A percentile compares a stretch with the other conserved stretches of the same genome.
These are phyloP conservation scores for Nosema granulosis DNA, from an alignment of 371 early-diverging fungal genomes.

Conservation along the genomic window DNA sequence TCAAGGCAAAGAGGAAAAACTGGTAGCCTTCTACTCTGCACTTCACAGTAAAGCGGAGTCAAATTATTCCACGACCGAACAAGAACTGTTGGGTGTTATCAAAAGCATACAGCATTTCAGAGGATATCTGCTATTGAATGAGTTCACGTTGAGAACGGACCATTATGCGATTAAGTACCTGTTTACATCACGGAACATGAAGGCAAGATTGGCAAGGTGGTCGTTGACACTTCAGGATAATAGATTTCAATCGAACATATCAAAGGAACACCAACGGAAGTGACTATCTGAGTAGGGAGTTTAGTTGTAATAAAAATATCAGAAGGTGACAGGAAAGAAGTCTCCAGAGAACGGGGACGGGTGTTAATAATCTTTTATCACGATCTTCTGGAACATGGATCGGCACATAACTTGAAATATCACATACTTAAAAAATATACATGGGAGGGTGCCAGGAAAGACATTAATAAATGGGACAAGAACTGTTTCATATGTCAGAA, in stretches of 20 bases:
- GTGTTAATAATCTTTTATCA: conserved; percentile 19
- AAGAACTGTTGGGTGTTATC: conserved; percentile 29
- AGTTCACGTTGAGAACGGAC: conserved; percentile 33
- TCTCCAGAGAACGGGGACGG: neutral
- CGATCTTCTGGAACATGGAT: conserved; percentile 22
- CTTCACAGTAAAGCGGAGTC: neutral
- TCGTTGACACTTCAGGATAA: conserved; percentile 18
- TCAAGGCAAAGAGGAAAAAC: conserved; percentile 2
- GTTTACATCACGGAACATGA: conserved; percentile 2
- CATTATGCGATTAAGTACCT: conserved; percentile 30
- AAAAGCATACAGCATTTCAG: conserved; percentile 22
- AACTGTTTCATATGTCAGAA: conserved; percentile 20
- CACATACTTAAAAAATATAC: conserved; percentile 1
- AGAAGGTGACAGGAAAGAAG: neutral
- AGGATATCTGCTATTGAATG: conserved; percentile 11
- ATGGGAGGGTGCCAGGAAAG: conserved; percentile 3
- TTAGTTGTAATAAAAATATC: conserved; percentile 1
- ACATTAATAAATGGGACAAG: conserved; percentile 6
- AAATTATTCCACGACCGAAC: conserved; percentile 33
- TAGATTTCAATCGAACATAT: conserved; percentile 34
- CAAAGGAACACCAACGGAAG: neutral
- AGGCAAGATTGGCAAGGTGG: conserved; percentile 9
- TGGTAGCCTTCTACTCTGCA: neutral
- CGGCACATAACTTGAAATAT: conserved; percentile 15
- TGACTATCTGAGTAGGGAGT: conserved; percentile 26